These are phyloP conservation scores for Hydrangea macrophylla DNA, from an alignment of 148 eudicot species.

Conservation along the genomic window DNA sequence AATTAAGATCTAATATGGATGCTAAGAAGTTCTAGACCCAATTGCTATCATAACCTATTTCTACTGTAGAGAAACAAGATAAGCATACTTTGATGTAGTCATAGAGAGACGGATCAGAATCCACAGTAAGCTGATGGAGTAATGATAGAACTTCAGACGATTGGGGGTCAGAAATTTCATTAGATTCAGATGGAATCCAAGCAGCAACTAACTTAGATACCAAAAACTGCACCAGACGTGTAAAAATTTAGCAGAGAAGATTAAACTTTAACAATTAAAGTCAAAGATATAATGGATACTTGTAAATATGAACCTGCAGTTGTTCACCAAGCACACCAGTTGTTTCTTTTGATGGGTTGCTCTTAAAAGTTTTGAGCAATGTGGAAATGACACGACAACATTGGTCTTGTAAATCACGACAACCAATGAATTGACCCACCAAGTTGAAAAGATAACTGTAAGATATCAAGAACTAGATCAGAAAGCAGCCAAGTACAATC, in stretches of 20 bases:
- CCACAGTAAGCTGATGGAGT: slow-evolving; percentile 75
- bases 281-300: background rate
- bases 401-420: slow-evolving; percentile 66
- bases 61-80: slow-evolving; percentile 9
- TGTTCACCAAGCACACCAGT: slow-evolving; percentile 81
- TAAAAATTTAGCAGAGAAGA: background rate
- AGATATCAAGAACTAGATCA: slow-evolving; percentile 14
- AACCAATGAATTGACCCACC: slow-evolving; percentile 66
- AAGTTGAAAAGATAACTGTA: slow-evolving; percentile 85
- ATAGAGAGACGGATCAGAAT: slow-evolving; percentile 73
- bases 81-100: slow-evolving; percentile 72
- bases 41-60: background rate
- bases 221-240: slow-evolving; percentile 49
- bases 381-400: slow-evolving; percentile 64
- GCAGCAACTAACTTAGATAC: slow-evolving; percentile 79
- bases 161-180: slow-evolving; percentile 32
- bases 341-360: slow-evolving; percentile 50
- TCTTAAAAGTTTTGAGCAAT: slow-evolving; percentile 57
- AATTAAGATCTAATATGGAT: too few species aligned
- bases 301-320: slow-evolving; percentile 61
- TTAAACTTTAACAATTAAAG: background rate
- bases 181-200: slow-evolving; percentile 40
- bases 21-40: too few species aligned
- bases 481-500: background rate
- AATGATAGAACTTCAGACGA: slow-evolving; percentile 64